A percentile compares a stretch with the other conserved stretches of the same genome.
Conservation (phyloP, 192 early-diverging fungal species). For the Rhizoclosmatium sp. region DNA sequence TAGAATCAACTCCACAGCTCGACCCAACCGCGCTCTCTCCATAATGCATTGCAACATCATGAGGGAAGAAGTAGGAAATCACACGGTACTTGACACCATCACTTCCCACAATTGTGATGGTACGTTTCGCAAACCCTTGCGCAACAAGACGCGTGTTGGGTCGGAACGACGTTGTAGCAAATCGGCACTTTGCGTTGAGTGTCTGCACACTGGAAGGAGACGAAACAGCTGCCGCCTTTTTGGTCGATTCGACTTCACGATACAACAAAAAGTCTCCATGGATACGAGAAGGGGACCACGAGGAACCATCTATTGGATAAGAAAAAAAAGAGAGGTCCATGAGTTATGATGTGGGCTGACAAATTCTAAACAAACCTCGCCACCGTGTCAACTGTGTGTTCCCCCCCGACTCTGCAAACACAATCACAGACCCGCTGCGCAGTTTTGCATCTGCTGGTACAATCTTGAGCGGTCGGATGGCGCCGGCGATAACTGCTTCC, state of each 20-base stretch:
- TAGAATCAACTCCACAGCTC: not conserved
- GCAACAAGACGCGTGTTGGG: constrained; percentile 9
- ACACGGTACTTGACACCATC: constrained; percentile 19
- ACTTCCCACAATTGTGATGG: constrained; percentile 23
- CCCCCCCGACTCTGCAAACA: not conserved
- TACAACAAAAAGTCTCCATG: constrained; percentile 20
- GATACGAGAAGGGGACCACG: constrained; percentile 22
- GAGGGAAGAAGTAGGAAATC: not conserved
- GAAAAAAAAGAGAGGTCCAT: not conserved
- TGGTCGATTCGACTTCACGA: constrained; percentile 17
- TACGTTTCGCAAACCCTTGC: constrained; percentile 23
- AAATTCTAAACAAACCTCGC: not conserved
- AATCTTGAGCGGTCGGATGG: not conserved
- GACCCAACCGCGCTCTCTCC: not conserved
- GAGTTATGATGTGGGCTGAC: not conserved
- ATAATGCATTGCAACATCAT: constrained; percentile 3
- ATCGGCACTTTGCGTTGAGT: not conserved
- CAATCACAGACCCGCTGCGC: constrained; percentile 17
- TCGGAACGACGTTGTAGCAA: constrained; percentile 8
- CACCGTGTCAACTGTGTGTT: constrained; percentile 4
- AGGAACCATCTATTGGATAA: not conserved
- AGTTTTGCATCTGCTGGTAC: constrained; percentile 13
- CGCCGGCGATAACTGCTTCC: constrained; percentile 21
- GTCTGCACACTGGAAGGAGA: not conserved
- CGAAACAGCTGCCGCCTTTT: not conserved